Base-by-base conservation (phyloP, 2,329 filamentous ascomycete genomes). In the Hirsutella rhossiliensis region DNA sequence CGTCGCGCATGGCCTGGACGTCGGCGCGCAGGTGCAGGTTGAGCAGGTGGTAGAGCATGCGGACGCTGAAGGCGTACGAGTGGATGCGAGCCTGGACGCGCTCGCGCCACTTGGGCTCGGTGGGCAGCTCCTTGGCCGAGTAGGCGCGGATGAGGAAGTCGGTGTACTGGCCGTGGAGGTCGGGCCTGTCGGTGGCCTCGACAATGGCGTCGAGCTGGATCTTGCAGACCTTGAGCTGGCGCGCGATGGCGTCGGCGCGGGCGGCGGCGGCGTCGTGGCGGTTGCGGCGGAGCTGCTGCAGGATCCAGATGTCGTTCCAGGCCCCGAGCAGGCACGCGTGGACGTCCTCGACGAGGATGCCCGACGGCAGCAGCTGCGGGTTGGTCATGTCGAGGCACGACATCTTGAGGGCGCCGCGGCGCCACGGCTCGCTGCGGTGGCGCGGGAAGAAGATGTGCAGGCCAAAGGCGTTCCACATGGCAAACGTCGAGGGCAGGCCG, bases 31-130 rank as follows among this genome's bases (percentile, higher is more conserved):
- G 48, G 31, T 66, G 59, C 13, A 68, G 49, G 2, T 46, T 56
- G 38, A 66, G 56, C 2, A 67, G 51, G 37, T 65, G 59, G 38
- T 65, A 62, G 0, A 66, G 56, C 50, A 64, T 60, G 4, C 54
- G 46, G 1, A 59, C 54, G 19, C 62, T 60, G 2, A 62, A 59
- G 4, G 61, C 47, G 11, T 60, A 48, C 3, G 48, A 50, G 15
- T 58, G 55, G 20, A 65, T 52, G 9, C 63, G 56, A 0, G 44
- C 46, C 39, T 54, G 50, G 0, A 57, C 58, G 3, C 44, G 17
- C 0, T 50, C 44, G 17, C 55, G 54, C 30, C 56, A 62, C 0
- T 50, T 45, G 1, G 43, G 32, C 0, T 54, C 52, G 1, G 52
- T 50, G 0, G 56, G 52, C 1, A 59, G 52, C 8, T 56, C 58